phyloP scores from a whole-genome alignment of 495 filamentous ascomycete genomes.

The Neurospora terricola region DNA sequence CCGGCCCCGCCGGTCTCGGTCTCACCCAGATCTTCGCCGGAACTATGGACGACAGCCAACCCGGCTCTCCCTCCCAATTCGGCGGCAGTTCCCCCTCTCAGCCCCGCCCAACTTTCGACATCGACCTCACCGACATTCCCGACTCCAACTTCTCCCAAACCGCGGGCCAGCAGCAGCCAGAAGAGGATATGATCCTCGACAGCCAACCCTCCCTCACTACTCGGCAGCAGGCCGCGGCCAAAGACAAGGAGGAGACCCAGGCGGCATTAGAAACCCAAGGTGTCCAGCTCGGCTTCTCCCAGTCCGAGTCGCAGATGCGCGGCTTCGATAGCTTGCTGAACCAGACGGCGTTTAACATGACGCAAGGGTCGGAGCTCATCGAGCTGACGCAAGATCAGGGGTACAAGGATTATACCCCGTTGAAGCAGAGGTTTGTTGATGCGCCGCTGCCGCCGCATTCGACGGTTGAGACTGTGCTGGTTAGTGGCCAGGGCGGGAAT shows the following conservation, averaged over 20 bases:
- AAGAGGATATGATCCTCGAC: constrained; percentile 52
- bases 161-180: constrained; percentile 12
- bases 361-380: constrained; percentile 50
- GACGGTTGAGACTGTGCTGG: constrained; percentile 58
- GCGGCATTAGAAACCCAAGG: constrained; percentile 30
- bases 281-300: constrained; percentile 41
- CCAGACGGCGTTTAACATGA: constrained; percentile 19
- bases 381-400: constrained; percentile 84
- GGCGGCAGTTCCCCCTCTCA: constrained; percentile 19
- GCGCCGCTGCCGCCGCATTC: constrained; percentile 26
- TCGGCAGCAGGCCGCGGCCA: not conserved
- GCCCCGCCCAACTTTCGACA: constrained; percentile 27
- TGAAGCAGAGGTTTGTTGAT: constrained; percentile 52
- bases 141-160: constrained; percentile 40
- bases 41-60: constrained; percentile 64
- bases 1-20: constrained; percentile 53
- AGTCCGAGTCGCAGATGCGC: constrained; percentile 44
- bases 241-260: constrained; percentile 21
- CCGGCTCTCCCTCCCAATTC: constrained; percentile 13
- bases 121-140: constrained; percentile 24
- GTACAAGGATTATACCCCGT: constrained; percentile 47
- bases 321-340: constrained; percentile 41
- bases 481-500: constrained; percentile 18
- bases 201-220: constrained; percentile 39
- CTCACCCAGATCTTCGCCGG: constrained; percentile 90